phyloP scores from a whole-genome alignment of 192 early-diverging fungal species.

The Dissophora globulifera region DNA sequence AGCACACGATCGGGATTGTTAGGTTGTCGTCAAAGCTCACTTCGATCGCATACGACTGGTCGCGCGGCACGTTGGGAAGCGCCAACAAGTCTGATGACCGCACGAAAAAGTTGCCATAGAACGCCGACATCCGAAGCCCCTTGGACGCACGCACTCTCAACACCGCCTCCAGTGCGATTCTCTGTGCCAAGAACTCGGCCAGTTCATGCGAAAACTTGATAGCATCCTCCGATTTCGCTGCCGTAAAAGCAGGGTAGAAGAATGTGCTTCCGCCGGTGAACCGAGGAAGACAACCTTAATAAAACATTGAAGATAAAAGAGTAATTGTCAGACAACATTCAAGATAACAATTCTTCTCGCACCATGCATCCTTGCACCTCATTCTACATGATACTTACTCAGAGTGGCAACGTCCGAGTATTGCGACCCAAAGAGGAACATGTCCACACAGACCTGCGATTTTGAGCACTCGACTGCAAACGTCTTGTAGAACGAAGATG shows the following conservation, averaged over 20 bases:
- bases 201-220: slow-evolving; percentile 88
- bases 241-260: slow-evolving; percentile 92
- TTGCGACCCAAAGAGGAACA: slow-evolving; percentile 85
- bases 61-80: slow-evolving; percentile 92
- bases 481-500: slow-evolving; percentile 90
- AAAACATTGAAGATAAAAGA: slow-evolving; percentile 11
- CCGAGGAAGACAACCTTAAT: slow-evolving; percentile 79
- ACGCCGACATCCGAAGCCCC: slow-evolving; percentile 87
- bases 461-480: slow-evolving; percentile 93
- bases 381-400: too few relatives aligned
- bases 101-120: slow-evolving; percentile 98
- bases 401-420: slow-evolving; percentile 92
- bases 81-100: slow-evolving; percentile 92
- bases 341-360: too few relatives aligned
- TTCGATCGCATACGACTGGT: slow-evolving; percentile 91
- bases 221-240: slow-evolving; percentile 82
- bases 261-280: slow-evolving; percentile 91
- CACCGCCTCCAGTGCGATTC: slow-evolving; percentile 91
- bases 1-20: slow-evolving; percentile 81
- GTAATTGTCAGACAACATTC: too few relatives aligned
- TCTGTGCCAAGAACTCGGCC: slow-evolving; percentile 78
- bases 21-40: slow-evolving; percentile 80
- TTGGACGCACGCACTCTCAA: slow-evolving; percentile 92
- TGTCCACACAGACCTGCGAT: slow-evolving; percentile 88
- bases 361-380: too few relatives aligned